Conservation (phyloP, 225 moss, liverwort and hornwort species). For the Lunularia cruciata region DNA sequence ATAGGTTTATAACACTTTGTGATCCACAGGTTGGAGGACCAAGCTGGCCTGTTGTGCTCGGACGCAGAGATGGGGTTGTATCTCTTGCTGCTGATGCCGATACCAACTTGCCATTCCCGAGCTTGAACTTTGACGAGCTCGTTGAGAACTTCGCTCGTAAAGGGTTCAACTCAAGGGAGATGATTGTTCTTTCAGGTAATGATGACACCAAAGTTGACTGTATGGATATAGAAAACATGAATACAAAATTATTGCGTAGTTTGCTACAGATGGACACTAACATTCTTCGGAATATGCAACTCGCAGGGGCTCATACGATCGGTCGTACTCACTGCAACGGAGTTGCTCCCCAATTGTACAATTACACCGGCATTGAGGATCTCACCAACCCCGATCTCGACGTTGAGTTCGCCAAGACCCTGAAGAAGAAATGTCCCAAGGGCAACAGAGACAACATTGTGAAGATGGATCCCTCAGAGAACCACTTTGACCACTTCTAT, state of each 20-base stretch:
- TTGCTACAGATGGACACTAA: no score
- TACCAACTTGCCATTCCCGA: constrained; percentile 15
- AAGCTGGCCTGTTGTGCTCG: constrained; percentile 7
- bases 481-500: constrained; percentile 35
- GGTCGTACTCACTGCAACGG: constrained; percentile 49
- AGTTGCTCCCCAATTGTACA: constrained; percentile 47
- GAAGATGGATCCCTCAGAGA: constrained; percentile 21
- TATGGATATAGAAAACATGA: no score
- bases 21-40: constrained; percentile 16
- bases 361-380: constrained; percentile 29
- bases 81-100: constrained; percentile 1
- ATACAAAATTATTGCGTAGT: no score
- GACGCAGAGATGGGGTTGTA: constrained; percentile 17
- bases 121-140: constrained; percentile 13
- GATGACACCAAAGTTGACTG: no score
- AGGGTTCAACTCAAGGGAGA: constrained; percentile 14
- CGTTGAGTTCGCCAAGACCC: constrained; percentile 30
- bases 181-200: constrained; percentile 19
- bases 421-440: constrained; percentile 50
- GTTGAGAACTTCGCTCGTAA: constrained; percentile 15
- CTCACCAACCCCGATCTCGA: constrained; percentile 44
- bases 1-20: no score
- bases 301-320: constrained; percentile 62
- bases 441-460: constrained; percentile 19
- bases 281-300: no score